Evolutionary conservation across 2,329 filamentous ascomycete genomes (phyloP), one percentile per base, ranked within the genome.

Genomic region (Fusarium begoniae): DNA sequence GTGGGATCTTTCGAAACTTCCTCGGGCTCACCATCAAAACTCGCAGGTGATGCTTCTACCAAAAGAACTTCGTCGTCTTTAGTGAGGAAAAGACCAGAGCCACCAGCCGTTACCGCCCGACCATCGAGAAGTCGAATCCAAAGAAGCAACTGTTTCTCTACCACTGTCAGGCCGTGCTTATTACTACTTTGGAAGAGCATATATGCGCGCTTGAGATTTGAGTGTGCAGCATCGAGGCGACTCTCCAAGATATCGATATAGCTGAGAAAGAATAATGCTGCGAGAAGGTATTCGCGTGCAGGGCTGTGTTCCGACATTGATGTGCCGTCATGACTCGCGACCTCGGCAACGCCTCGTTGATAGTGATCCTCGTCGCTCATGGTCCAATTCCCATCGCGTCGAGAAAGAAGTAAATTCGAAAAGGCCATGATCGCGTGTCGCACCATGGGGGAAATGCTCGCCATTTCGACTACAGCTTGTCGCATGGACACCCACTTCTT

Each of bases 51-150:
- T 12, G 85, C 81, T 58, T 87, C 80, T 15, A 83, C 82, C 20
- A 88, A 80, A 13, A 87, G 75, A 4, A 80, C 78, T 63, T 88
- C 87, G 45, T 87, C 84, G 20, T 85, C 84, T 18, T 87, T 84
- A 9, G 79, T 79, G 4, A 90, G 79, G 61, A 89, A 88, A 3
- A 89, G 79, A 0, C 88, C 88, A 63, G 89, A 87, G 3, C 88
- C 87, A 7, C 88, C 88, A 3, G 87, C 88, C 6, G 87, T 87
- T 18, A 89, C 87, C 8, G 88, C 87, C 15, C 87, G 83, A 3
- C 86, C 87, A 71, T 90, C 88, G 7, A 90, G 82, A 6, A 90
- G 81, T 8, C 87, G 85, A 41, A 90, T 83, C 88, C 87, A 90
- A 6, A 85, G 85, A 40, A 90, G 81, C 0, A 89, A 74, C 14